phyloP scores from a whole-genome alignment of 2,329 filamentous ascomycete species.

The Gaeumannomyces tritici region DNA sequence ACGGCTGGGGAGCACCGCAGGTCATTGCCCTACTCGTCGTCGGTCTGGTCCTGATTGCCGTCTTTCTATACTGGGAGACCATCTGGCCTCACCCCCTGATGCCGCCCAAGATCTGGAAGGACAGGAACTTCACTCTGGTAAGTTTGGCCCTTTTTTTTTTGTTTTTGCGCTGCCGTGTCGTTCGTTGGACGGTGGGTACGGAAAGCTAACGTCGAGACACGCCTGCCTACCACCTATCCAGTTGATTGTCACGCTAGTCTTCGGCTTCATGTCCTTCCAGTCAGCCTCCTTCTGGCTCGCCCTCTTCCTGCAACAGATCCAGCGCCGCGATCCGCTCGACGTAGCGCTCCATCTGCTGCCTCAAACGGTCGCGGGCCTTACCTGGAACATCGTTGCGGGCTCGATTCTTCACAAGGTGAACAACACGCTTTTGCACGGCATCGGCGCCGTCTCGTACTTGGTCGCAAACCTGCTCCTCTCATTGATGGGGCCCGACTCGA shows the following conservation, averaged over 20 bases:
- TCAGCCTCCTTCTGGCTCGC: constrained; percentile 53
- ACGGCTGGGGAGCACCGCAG: constrained; percentile 54
- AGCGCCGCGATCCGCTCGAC: constrained; percentile 40
- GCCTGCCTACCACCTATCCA: constrained; percentile 13
- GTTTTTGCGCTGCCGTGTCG: neutral
- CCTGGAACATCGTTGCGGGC: constrained; percentile 55
- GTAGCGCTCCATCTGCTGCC: constrained; percentile 57
- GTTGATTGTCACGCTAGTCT: constrained; percentile 44
- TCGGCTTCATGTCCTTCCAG: constrained; percentile 55
- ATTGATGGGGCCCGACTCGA: constrained; percentile 41
- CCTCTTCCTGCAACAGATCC: constrained; percentile 53
- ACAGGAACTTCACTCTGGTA: constrained; percentile 55
- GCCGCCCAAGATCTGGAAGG: constrained; percentile 46
- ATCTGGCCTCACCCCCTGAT: constrained; percentile 38
- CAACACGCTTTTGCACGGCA: constrained; percentile 51
- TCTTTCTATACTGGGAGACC: constrained; percentile 55
- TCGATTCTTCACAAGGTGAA: constrained; percentile 52
- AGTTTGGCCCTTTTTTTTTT: constrained; percentile 8
- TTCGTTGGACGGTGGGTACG: too few relatives aligned
- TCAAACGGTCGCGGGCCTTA: constrained; percentile 51
- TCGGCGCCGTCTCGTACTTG: constrained; percentile 29
- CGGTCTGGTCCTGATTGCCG: constrained; percentile 43
- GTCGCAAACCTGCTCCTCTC: constrained; percentile 39
- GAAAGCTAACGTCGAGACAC: neutral
- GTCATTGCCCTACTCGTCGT: constrained; percentile 53